A percentile compares a stretch with the other conserved stretches of the same genome.
Conservation (phyloP, 805 yeast species). For the Ogataea saltuana region DNA sequence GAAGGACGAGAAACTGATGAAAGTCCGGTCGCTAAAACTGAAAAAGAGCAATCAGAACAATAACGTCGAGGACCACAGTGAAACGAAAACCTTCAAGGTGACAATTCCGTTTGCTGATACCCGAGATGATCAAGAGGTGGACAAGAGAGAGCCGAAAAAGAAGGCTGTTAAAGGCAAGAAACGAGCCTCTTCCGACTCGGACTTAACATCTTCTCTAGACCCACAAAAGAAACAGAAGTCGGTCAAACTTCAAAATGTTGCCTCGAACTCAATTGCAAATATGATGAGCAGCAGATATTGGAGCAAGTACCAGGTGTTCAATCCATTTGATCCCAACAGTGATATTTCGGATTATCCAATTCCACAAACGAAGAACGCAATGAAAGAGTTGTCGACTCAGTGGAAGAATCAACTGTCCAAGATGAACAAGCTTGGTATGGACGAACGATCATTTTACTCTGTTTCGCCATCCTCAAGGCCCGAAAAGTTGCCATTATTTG, state of each 20-base stretch:
- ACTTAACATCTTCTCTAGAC: background rate
- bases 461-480: conserved; percentile 1
- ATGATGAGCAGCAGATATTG: conserved; percentile 25
- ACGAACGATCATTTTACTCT: background rate
- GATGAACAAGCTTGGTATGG: conserved; percentile 15
- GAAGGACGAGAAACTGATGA: conserved; percentile 3
- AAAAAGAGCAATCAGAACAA: conserved; percentile 10
- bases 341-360: conserved; percentile 17
- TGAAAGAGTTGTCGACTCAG: conserved; percentile 22
- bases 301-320: conserved; percentile 28
- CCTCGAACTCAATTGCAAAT: conserved; percentile 4
- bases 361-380: conserved; percentile 24
- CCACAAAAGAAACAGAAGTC: conserved; percentile 4
- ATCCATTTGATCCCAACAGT: conserved; percentile 20
- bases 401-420: conserved; percentile 24
- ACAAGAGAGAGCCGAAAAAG: conserved; percentile 9
- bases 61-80: conserved; percentile 4
- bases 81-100: conserved; percentile 18
- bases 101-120: conserved; percentile 23
- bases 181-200: conserved; percentile 1
- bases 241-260: background rate
- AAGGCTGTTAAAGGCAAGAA: conserved; percentile 11
- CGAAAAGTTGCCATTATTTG: conserved; percentile 22
- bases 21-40: conserved; percentile 15
- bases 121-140: conserved; percentile 8